Evolutionary conservation across 106 monocot genomes (phyloP), one percentile per base, ranked within the genome.

Genomic region (Allium cepa): DNA sequence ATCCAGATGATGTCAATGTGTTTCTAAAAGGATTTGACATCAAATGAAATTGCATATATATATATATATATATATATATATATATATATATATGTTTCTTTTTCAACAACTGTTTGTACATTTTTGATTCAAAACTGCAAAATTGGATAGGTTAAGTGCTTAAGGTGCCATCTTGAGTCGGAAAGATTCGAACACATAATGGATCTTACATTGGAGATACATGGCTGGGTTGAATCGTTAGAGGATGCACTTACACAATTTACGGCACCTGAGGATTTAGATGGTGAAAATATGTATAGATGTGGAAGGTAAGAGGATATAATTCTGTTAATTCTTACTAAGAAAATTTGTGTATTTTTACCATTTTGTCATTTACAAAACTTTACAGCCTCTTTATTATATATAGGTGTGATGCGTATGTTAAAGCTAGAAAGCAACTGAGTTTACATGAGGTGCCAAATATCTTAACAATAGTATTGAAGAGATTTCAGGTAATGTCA

Each of bases 221-320:
- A 88, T 77, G 96, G 92, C 48, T 92, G 96, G 96, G 96, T 96
- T 11, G 96, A 96, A 68, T 88, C 96, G 11, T 70, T 96, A 60
- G 84, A 96, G 74, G 92, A 96, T 78, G 96, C 91, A 49, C 81
- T 96, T 48, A 89, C 96, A 47, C 96, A 96, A 61, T 96, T 96
- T 76, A 96, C 96, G 66, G 81, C 96, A 58, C 79, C 88, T 13
- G 96, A 96, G 73, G 96, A 96, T 80, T 86, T 96, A 61, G 96
- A 96, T 88, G 96, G 96, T 12, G 96, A 96, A 18, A 96, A 96
- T 69, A 92, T 88, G 96, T 96, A 96, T 60, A 86, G 80, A 86
- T 96, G 96, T 79, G 92, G 92, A 80, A 96, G 96, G 96, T 96
- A 60, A 57, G 67, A 66, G 49, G 7, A 48, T 62, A 47, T 16